phyloP scores from a whole-genome alignment of 108 stramenopile genomes.

The Skeletonema grethae region DNA sequence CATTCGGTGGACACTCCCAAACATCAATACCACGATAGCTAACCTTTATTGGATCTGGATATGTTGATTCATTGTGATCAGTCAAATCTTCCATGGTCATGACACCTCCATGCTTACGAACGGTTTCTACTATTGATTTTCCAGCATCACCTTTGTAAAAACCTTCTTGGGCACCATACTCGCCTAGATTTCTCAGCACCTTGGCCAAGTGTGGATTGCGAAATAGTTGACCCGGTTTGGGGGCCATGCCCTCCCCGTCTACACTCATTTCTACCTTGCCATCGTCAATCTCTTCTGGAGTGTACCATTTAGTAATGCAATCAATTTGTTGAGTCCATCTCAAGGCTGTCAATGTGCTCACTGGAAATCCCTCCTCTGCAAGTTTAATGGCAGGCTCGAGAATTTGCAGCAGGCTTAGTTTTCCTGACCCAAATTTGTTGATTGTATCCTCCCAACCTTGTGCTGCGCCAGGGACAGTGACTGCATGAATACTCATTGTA shows the following conservation, averaged over 20 bases:
- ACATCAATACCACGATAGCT: slow-evolving; percentile 73
- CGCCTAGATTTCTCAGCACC: slow-evolving; percentile 81
- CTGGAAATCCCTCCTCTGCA: slow-evolving; percentile 93
- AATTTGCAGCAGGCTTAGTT: slow-evolving; percentile 73
- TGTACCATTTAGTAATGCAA: slow-evolving; percentile 68
- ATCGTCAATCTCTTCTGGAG: slow-evolving; percentile 34
- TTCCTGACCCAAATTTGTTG: slow-evolving; percentile 69
- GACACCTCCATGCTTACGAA: slow-evolving; percentile 79
- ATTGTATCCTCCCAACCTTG: slow-evolving; percentile 89
- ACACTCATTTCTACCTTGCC: slow-evolving; percentile 59
- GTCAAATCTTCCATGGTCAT: slow-evolving; percentile 87
- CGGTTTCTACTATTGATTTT: slow-evolving; percentile 77
- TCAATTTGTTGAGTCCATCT: slow-evolving; percentile 76
- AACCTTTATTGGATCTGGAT: slow-evolving; percentile 78
- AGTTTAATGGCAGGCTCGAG: slow-evolving; percentile 91
- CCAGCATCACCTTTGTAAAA: slow-evolving; percentile 91
- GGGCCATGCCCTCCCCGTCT: slow-evolving; percentile 56
- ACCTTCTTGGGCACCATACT: slow-evolving; percentile 75
- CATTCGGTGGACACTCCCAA: slow-evolving; percentile 94
- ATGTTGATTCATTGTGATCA: slow-evolving; percentile 62
- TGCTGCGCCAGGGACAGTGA: slow-evolving; percentile 97
- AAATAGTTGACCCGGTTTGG: slow-evolving; percentile 80
- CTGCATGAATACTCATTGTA: slow-evolving; percentile 64
- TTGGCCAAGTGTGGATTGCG: slow-evolving; percentile 87
- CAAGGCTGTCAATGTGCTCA: slow-evolving; percentile 82